A percentile compares a stretch with the other conserved stretches of the same genome.
Evolutionary conservation across 148 eudicot genomes (phyloP).

Genomic region (Suaeda aralocaspica): DNA sequence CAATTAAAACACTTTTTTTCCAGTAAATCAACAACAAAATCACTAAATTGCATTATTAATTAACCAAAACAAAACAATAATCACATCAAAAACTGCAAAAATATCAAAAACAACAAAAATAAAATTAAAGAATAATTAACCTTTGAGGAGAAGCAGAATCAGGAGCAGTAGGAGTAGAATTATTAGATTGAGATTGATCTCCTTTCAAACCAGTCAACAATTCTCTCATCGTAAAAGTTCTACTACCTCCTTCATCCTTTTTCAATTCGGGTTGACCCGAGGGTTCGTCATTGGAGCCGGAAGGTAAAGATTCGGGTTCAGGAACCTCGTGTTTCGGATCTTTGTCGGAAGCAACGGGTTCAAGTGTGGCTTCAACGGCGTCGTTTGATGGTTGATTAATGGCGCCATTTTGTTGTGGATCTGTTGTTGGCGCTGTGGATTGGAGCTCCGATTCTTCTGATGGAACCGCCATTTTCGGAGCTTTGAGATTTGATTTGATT

Average conservation of each 20-base stretch:
- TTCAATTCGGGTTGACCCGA: slow-evolving; percentile 23
- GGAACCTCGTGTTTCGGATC: slow-evolving; percentile 15
- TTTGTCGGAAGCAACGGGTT: slow-evolving; percentile 15
- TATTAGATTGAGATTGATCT: slow-evolving; percentile 34
- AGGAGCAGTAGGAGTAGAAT: slow-evolving; percentile 23
- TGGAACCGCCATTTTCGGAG: slow-evolving; percentile 5
- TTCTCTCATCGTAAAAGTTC: slow-evolving; percentile 76
- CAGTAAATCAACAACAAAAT: slow-evolving; percentile 1
- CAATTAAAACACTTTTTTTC: background rate
- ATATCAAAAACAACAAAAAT: background rate
- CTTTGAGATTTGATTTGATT: slow-evolving; percentile 20
- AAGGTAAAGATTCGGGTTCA: slow-evolving; percentile 8
- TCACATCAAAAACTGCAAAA: background rate
- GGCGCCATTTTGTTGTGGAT: slow-evolving; percentile 19
- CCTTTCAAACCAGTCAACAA: slow-evolving; percentile 61
- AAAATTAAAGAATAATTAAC: slow-evolving; percentile 18
- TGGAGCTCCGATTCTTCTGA: slow-evolving; percentile 1
- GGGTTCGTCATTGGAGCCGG: slow-evolving; percentile 18
- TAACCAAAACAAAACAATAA: background rate
- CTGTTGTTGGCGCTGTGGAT: background rate
- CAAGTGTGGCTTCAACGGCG: slow-evolving; percentile 19
- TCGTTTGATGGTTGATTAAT: slow-evolving; percentile 22
- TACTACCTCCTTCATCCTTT: slow-evolving; percentile 38
- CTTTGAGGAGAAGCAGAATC: slow-evolving; percentile 48
- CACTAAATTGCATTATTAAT: background rate